Percentiles rank a stretch among this genome's conserved stretches.
These are phyloP conservation scores for Umbelopsis isabellina DNA, from an alignment of 192 early-diverging fungal genomes.

Conservation along the genomic window DNA sequence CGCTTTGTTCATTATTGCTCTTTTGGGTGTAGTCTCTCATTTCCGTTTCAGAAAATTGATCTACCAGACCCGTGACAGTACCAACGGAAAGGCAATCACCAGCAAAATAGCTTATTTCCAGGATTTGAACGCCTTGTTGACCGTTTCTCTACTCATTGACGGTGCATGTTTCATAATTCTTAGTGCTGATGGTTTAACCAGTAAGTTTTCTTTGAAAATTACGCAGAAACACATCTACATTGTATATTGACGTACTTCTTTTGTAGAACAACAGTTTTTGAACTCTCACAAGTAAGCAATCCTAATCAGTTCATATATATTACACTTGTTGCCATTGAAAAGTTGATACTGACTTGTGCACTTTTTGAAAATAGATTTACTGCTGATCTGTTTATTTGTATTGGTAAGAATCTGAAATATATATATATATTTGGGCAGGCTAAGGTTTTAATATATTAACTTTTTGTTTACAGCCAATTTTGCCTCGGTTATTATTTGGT, in stretches of 20 bases:
- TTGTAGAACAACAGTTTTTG: conserved; percentile 24
- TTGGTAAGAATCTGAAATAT: conserved; percentile 29
- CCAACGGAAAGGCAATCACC: conserved; percentile 25
- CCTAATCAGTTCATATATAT: background rate
- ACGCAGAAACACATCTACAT: background rate
- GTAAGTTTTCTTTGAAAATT: background rate
- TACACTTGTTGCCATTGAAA: background rate
- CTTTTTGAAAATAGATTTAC: conserved; percentile 28
- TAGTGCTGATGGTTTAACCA: conserved; percentile 41
- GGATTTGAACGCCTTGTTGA: conserved; percentile 37
- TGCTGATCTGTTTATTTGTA: conserved; percentile 41
- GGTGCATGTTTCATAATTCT: conserved; percentile 37
- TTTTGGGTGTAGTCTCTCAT: conserved; percentile 37
- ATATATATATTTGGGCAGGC: background rate
- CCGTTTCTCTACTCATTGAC: conserved; percentile 22
- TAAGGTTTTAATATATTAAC: too few relatives aligned
- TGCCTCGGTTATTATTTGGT: conserved; percentile 22
- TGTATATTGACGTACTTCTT: background rate
- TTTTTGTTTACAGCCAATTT: conserved; percentile 6
- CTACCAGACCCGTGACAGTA: conserved; percentile 13
- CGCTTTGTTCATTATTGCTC: conserved; percentile 33
- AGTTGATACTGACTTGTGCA: background rate
- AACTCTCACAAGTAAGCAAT: conserved; percentile 14
- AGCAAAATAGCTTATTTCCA: conserved; percentile 35
- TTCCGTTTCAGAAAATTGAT: conserved; percentile 38